Conservation (phyloP, 1,284 basidiomycete species). For the Cryptococcus sp. region DNA sequence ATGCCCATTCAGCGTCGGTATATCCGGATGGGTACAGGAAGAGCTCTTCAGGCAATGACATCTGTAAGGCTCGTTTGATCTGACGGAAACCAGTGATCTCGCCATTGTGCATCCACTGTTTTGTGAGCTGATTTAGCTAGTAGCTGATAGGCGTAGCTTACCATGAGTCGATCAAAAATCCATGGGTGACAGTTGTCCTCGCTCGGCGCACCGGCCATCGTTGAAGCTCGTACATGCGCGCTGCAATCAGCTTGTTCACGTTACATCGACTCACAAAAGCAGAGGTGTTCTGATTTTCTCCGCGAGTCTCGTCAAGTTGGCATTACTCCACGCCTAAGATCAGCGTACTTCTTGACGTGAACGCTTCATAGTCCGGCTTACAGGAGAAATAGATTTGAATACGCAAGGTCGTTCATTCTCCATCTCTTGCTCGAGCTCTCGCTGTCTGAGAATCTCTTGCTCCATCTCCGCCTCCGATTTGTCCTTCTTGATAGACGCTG, state of each 20-base stretch:
- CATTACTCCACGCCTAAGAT: constrained; percentile 86
- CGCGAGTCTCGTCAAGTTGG: constrained; percentile 79
- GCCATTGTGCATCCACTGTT: constrained; percentile 93
- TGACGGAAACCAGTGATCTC: constrained; percentile 71
- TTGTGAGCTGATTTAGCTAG: constrained; percentile 3
- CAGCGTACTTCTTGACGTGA: not conserved
- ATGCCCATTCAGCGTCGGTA: constrained; percentile 96
- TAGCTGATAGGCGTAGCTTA: constrained; percentile 36
- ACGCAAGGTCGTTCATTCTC: constrained; percentile 84
- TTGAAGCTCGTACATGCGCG: constrained; percentile 85
- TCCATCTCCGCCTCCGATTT: constrained; percentile 14
- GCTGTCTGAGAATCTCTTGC: constrained; percentile 20
- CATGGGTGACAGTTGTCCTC: constrained; percentile 94
- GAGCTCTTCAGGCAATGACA: constrained; percentile 68
- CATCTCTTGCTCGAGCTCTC: constrained; percentile 55
- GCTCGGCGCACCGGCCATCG: constrained; percentile 59
- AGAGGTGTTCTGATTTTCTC: constrained; percentile 93
- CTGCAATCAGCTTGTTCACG: constrained; percentile 46
- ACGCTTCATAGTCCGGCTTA: constrained; percentile 43
- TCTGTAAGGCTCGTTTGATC: constrained; percentile 76
- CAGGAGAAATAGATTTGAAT: constrained; percentile 92
- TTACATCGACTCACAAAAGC: constrained; percentile 64
- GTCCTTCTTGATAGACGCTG: not conserved
- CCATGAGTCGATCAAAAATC: constrained; percentile 81
- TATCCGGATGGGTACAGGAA: constrained; percentile 84